phyloP scores from a whole-genome alignment of 2,329 filamentous ascomycete genomes.

The Cytospora piceae region DNA sequence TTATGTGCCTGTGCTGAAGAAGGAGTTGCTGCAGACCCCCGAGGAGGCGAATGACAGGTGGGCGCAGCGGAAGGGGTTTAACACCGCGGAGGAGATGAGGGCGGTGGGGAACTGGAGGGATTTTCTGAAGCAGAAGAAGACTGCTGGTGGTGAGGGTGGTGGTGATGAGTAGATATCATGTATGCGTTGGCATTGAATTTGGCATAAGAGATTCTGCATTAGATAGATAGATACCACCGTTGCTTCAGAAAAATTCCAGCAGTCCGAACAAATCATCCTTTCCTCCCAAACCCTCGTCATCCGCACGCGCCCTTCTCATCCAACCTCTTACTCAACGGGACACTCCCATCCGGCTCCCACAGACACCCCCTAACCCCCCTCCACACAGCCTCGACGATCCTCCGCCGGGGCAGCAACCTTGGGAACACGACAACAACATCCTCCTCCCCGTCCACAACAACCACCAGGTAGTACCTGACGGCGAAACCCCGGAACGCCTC shows the following conservation, averaged over 20 bases:
- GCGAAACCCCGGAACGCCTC: slow-evolving; percentile 94
- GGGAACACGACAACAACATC: slow-evolving; percentile 96
- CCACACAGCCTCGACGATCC: slow-evolving; percentile 87
- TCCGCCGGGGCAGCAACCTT: slow-evolving; percentile 71
- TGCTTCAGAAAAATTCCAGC: too few relatives aligned
- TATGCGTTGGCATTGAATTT: not conserved
- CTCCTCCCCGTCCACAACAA: slow-evolving; percentile 87
- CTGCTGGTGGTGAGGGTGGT: slow-evolving; percentile 1
- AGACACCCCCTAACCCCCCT: slow-evolving; percentile 80
- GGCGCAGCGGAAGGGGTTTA: slow-evolving; percentile 64
- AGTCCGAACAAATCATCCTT: not conserved
- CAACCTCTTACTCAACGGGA: slow-evolving; percentile 27
- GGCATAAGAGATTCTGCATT: slow-evolving; percentile 3
- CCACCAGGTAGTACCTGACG: slow-evolving; percentile 84
- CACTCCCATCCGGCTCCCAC: slow-evolving; percentile 60
- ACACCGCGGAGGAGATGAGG: slow-evolving; percentile 53
- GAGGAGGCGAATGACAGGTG: slow-evolving; percentile 64
- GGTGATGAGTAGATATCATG: slow-evolving; percentile 7
- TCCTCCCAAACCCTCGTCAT: slow-evolving; percentile 1
- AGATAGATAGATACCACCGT: slow-evolving; percentile 2
- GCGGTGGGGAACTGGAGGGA: slow-evolving; percentile 42
- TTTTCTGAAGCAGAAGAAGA: slow-evolving; percentile 36
- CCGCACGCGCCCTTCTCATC: slow-evolving; percentile 38
- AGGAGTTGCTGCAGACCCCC: slow-evolving; percentile 51
- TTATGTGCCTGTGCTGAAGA: slow-evolving; percentile 61